Evolutionary conservation across 2,329 filamentous ascomycete species (phyloP).

Genomic region (Aspergillaceae sp.): DNA sequence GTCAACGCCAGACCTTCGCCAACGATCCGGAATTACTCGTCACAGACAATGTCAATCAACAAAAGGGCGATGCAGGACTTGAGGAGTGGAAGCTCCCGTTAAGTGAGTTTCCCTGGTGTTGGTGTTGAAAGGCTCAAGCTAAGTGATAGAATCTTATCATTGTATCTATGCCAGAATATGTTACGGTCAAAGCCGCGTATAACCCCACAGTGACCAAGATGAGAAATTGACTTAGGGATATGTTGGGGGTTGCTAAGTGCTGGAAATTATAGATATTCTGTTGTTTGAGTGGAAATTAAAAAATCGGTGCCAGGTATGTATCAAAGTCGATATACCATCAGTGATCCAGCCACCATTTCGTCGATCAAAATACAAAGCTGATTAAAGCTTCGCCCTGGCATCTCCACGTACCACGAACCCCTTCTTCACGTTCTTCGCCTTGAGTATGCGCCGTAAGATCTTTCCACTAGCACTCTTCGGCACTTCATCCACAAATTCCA

Average conservation of each 20-base stretch:
- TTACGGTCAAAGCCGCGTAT: slow-evolving; percentile 69
- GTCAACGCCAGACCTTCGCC: slow-evolving; percentile 59
- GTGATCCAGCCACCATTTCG: too few relatives aligned
- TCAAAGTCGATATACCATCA: too few relatives aligned
- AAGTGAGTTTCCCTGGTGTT: slow-evolving; percentile 27
- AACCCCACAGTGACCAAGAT: slow-evolving; percentile 54
- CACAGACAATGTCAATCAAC: slow-evolving; percentile 65
- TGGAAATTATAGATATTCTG: too few relatives aligned
- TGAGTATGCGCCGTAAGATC: slow-evolving; percentile 56
- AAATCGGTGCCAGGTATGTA: too few relatives aligned
- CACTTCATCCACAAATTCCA: slow-evolving; percentile 41
- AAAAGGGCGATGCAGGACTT: slow-evolving; percentile 65
- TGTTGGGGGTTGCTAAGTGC: too few relatives aligned
- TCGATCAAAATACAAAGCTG: too few relatives aligned
- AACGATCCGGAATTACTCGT: slow-evolving; percentile 80
- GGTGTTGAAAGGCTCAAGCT: not conserved
- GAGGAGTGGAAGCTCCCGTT: slow-evolving; percentile 69
- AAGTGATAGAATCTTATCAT: slow-evolving; percentile 49
- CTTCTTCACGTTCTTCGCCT: not conserved
- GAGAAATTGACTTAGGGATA: slow-evolving; percentile 46
- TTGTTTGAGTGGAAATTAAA: too few relatives aligned
- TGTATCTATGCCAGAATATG: slow-evolving; percentile 72
- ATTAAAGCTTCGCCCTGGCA: slow-evolving; percentile 1
- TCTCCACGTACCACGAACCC: slow-evolving; percentile 9
- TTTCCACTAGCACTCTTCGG: slow-evolving; percentile 69